These are phyloP conservation scores for Penicillium sp. DNA, from an alignment of 2,329 filamentous ascomycete genomes.

Conservation along the genomic window DNA sequence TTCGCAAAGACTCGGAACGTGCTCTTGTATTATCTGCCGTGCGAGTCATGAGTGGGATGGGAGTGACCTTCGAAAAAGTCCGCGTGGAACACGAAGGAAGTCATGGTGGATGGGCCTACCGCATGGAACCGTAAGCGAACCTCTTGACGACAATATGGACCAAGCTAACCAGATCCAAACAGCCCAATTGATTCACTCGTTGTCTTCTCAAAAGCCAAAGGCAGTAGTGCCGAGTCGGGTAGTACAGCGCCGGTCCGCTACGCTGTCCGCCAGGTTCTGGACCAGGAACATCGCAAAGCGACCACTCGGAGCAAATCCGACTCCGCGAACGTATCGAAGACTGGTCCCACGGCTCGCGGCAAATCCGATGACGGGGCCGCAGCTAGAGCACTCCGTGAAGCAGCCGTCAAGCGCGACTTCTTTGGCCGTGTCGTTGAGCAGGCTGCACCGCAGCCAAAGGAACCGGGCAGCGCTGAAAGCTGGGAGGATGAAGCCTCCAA, in stretches of 20 bases:
- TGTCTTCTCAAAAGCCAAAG: conserved; percentile 56
- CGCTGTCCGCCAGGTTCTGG: conserved; percentile 87
- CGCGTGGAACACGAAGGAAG: conserved; percentile 71
- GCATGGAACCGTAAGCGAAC: conserved; percentile 83
- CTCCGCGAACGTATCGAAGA: conserved; percentile 45
- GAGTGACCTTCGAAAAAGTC: conserved; percentile 77
- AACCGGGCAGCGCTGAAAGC: conserved; percentile 32
- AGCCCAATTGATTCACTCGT: conserved; percentile 75
- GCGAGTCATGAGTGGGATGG: conserved; percentile 77
- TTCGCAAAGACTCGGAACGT: conserved; percentile 84
- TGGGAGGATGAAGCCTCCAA: conserved; percentile 37
- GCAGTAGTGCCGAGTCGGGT: conserved; percentile 49
- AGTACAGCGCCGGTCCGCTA: conserved; percentile 78
- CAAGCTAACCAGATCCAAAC: conserved; percentile 10
- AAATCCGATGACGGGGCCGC: conserved; percentile 32
- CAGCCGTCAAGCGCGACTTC: conserved; percentile 72
- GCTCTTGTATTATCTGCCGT: conserved; percentile 77
- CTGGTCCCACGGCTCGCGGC: conserved; percentile 21
- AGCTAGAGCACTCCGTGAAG: conserved; percentile 30
- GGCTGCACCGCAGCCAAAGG: conserved; percentile 42
- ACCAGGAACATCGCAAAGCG: conserved; percentile 82
- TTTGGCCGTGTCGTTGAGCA: conserved; percentile 72
- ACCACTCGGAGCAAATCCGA: conserved; percentile 66
- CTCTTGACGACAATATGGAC: neutral
- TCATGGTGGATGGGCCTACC: conserved; percentile 75